phyloP scores from a whole-genome alignment of 176 grass and related monocot species.

The Musa itinerans region DNA sequence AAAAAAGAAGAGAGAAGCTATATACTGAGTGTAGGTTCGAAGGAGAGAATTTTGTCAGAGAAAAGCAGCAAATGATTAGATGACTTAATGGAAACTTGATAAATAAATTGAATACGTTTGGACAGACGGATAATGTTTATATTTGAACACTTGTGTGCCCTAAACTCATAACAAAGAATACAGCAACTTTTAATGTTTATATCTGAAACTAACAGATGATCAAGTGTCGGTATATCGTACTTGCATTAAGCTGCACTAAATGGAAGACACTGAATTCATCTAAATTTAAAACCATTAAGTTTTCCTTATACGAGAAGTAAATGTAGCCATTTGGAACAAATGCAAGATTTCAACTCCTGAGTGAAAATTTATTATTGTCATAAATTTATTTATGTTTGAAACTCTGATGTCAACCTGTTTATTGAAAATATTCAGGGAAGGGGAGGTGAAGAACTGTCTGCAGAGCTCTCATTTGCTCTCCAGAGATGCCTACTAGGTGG shows the following conservation, averaged over 20 bases:
- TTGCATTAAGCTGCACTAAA: not conserved
- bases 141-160: too few species aligned
- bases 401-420: not conserved
- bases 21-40: not conserved
- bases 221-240: not conserved
- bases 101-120: too few species aligned
- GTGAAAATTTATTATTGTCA: not conserved
- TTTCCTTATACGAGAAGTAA: not conserved
- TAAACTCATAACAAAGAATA: too few species aligned
- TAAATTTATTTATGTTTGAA: not conserved
- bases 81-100: too few species aligned
- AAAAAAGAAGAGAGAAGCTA: not conserved
- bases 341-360: not conserved
- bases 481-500: slow-evolving; percentile 89
- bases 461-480: slow-evolving; percentile 59
- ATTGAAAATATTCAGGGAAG: slow-evolving; percentile 47
- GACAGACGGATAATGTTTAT: too few species aligned
- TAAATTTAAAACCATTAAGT: not conserved
- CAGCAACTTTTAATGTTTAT: not conserved
- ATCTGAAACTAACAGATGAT: not conserved
- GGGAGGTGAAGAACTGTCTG: slow-evolving; percentile 78
- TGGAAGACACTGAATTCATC: not conserved
- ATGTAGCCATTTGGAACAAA: not conserved
- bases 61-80: not conserved
- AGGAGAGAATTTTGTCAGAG: not conserved